A percentile compares a stretch with the other conserved stretches of the same genome.
phyloP scores from a whole-genome alignment of 345 rosid species.

The Erucastrum elatum region DNA sequence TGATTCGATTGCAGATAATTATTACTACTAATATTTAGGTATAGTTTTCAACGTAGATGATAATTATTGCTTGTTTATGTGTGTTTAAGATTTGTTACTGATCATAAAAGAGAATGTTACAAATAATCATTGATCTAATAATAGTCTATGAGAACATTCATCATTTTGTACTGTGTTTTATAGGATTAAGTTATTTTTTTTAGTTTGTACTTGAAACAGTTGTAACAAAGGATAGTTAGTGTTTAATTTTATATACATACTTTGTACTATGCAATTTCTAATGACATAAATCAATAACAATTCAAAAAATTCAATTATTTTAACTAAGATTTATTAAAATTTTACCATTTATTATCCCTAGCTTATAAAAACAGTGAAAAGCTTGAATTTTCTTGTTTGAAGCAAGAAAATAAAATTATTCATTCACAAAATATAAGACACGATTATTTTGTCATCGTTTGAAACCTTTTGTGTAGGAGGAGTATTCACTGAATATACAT shows the following conservation, averaged over 20 bases:
- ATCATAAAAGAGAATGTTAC: conserved; percentile 6
- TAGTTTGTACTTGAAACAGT: too few species aligned
- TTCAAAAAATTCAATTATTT: too few species aligned
- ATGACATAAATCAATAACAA: too few species aligned
- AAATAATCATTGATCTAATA: background rate
- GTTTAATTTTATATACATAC: background rate
- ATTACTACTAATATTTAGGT: conserved; percentile 2
- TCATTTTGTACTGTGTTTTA: background rate
- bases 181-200: background rate
- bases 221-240: too few species aligned
- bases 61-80: background rate
- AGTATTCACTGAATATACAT: background rate
- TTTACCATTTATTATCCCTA: too few species aligned
- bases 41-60: conserved; percentile 17
- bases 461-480: background rate
- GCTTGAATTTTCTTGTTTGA: background rate
- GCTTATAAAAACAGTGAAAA: too few species aligned
- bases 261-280: too few species aligned
- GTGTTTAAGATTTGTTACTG: conserved; percentile 4
- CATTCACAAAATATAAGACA: background rate
- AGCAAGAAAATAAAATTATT: background rate
- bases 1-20: background rate
- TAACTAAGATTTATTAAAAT: too few species aligned
- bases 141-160: background rate
- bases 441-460: background rate